Base-by-base conservation (phyloP, 345 rosid genomes). In the Euphorbia tirucalli region DNA sequence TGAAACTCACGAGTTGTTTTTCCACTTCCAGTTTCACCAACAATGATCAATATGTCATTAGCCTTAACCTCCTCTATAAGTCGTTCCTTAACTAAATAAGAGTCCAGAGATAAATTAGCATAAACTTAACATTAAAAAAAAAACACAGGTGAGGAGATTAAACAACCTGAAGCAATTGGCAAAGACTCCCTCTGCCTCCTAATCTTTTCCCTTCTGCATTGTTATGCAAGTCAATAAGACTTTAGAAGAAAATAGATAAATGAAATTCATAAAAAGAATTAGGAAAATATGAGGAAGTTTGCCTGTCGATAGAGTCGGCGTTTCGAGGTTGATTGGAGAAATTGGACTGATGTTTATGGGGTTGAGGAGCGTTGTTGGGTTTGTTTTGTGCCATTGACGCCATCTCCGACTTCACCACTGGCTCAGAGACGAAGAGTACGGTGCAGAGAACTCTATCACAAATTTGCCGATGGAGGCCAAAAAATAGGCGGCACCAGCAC, bases 11-110 rank as follows among this genome's bases (percentile, higher is more conserved):
- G 98, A 43, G 98, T 94, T 16, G 97, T 90, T 81, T 94, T 94
- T 35, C 98, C 98, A 41, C 98, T 92, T 28, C 98, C 98, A 25
- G 98, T 94, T 83, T 92, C 98, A 15, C 97, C 98, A 68, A 94
- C 97, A n/a, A 94, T 80, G 16, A 92, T 90, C 71, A 94, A 64
- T 74, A 78, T 78, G 74, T 88, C 86, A 66, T 92, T 81, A 4
- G 76, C 81, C 27, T 72, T 75, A 48, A 94, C 89, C 87, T 90
- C 98, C 54, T 92, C 88, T n/a, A 89, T 57, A 15, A 94, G 85
- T 30, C 91, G 84, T 65, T 67, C 84, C 88, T 88, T 92, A 72
- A 89, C 98, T 91, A 64, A 19, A 59, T 46, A 31, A 27, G 43
- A 64, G n/a, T 66, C 3, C 31, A 63, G 27, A 56, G 68, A 28